phyloP scores from a whole-genome alignment of 2,329 filamentous ascomycete genomes.

The Calonectria ilicicola region DNA sequence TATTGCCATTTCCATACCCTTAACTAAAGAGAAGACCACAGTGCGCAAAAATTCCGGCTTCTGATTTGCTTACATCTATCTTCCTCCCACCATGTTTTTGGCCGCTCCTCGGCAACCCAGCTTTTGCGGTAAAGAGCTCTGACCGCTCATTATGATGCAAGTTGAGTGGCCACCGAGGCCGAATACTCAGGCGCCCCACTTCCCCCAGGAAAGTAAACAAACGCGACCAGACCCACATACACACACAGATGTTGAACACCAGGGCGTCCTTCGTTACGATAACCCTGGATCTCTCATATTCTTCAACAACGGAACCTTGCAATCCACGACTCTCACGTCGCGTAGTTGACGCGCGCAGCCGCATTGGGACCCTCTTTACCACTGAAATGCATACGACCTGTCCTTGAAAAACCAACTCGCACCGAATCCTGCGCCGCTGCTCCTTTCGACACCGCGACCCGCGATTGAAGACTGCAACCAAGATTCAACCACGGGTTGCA shows the following conservation, averaged over 20 bases:
- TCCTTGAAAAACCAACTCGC: constrained; percentile 21
- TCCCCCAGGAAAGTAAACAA: constrained; percentile 48
- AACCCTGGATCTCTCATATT: constrained; percentile 28
- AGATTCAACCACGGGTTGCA: constrained; percentile 31
- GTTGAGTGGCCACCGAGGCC: constrained; percentile 22
- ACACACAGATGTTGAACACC: constrained; percentile 20
- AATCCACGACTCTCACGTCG: not conserved
- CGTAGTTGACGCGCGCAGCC: constrained; percentile 19
- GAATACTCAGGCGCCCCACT: constrained; percentile 31
- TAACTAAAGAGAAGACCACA: not conserved
- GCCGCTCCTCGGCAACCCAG: constrained; percentile 3
- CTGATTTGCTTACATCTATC: not conserved
- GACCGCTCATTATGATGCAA: constrained; percentile 8
- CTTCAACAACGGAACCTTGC: constrained; percentile 30
- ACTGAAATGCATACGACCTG: constrained; percentile 35
- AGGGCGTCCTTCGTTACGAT: constrained; percentile 24
- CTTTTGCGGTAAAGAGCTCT: not conserved
- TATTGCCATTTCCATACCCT: not conserved
- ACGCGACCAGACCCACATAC: constrained; percentile 42
- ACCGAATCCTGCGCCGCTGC: constrained; percentile 23
- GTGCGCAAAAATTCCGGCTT: not conserved
- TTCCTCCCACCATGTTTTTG: not conserved
- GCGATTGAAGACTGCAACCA: constrained; percentile 32
- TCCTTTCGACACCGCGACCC: constrained; percentile 27
- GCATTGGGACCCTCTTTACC: constrained; percentile 13